Base-by-base conservation (phyloP, 192 early-diverging fungal species). In the Coemansia sp. region DNA sequence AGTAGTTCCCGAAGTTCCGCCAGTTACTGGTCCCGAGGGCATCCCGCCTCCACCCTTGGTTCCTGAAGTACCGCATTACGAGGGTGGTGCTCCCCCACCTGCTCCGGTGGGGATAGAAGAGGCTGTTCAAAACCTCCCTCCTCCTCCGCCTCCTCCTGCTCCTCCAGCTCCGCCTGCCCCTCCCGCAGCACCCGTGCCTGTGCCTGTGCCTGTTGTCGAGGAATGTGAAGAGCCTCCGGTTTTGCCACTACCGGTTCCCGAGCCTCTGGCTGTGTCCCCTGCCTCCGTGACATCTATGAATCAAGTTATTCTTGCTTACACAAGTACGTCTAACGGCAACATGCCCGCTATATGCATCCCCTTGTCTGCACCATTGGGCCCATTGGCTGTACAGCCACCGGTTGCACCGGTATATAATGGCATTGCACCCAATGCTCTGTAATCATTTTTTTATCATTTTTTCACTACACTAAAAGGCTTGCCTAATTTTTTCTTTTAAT, bases 341-440 rank as follows among this genome's bases (percentile, higher is more conserved):
- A 60, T 67, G 53, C 72, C 72, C 0, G 72, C 72, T 22, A 60
- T 75, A 25, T 75, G 72, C 60, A 67, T 75, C 5, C 72, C 72
- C 5, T 20, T 75, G 9, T 45, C 64, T 5, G 53, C 53, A 2
- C 38, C 62, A 22, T 55, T 53, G 43, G 46, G 30, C 18, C 63
- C 55, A 19, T 40, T 45, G 7, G 44, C 42, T 58, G 27, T 42
- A 6, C 54, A 41, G 24, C 63, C 64, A 20, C 41, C 59, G 6
- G n/a, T 44, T 25, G 48, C 39, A 5, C 71, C 71, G 15, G 53
- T 67, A 10, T 74, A 63, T 55, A 66, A 67, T 47, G 64, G 41
- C 25, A 8, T 58, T 10, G 54, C 64, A 4, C 70, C 70, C 20
- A 42, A 36, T 34, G 52, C 45, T 42, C 20, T n/a, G n/a, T n/a